These are phyloP conservation scores for Tinospora cordifolia DNA, from an alignment of 164 flowering plant genomes.

Conservation along the genomic window DNA sequence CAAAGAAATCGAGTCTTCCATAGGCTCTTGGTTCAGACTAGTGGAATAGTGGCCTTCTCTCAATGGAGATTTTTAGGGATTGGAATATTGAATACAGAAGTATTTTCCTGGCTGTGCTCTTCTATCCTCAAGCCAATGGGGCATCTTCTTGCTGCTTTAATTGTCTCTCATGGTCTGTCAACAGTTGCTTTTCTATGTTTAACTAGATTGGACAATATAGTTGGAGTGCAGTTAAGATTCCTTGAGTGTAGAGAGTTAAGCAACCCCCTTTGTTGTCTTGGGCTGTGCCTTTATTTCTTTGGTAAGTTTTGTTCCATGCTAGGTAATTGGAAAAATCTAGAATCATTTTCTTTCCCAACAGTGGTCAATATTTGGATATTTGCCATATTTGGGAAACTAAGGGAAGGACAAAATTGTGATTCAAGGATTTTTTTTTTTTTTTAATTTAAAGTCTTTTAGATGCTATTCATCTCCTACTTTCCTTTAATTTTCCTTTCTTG, in stretches of 20 bases:
- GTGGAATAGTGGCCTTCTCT: background rate
- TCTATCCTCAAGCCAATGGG: background rate
- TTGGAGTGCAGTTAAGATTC: background rate
- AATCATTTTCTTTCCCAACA: background rate
- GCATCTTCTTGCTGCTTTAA: too few species aligned
- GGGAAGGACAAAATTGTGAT: background rate
- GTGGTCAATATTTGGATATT: background rate
- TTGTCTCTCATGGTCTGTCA: background rate
- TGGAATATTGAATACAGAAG: background rate
- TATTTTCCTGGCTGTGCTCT: background rate
- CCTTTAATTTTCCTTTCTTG: too few species aligned
- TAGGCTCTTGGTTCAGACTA: background rate
- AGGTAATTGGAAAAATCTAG: background rate
- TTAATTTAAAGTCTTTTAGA: too few species aligned
- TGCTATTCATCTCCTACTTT: too few species aligned
- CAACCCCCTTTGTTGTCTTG: background rate
- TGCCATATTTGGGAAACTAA: background rate
- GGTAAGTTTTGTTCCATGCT: background rate
- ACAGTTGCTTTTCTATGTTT: background rate
- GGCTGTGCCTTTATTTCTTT: background rate
- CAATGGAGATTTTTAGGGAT: background rate
- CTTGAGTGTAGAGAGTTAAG: background rate
- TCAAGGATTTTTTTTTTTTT: background rate
- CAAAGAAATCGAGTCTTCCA: background rate
- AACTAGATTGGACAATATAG: background rate